These are phyloP conservation scores for Seiridium cupressi DNA, from an alignment of 2,329 filamentous ascomycete species.

Conservation along the genomic window DNA sequence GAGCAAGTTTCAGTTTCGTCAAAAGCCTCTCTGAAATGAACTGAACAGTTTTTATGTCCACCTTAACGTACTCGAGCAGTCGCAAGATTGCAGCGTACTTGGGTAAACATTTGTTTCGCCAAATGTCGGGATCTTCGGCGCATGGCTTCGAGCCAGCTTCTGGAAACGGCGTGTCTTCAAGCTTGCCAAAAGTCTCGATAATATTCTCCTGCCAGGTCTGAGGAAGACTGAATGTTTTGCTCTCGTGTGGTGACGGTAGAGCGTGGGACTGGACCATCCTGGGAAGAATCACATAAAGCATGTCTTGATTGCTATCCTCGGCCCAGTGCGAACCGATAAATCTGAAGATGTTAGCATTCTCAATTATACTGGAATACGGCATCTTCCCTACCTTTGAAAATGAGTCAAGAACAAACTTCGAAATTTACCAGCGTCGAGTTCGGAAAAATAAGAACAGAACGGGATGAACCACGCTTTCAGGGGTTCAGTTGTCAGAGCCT, in stretches of 20 bases:
- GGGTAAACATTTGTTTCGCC: conserved; percentile 62
- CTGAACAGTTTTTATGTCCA: conserved; percentile 65
- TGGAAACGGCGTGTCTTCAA: conserved; percentile 64
- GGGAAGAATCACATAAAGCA: conserved; percentile 67
- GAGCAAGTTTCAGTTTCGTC: conserved; percentile 62
- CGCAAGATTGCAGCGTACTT: conserved; percentile 67
- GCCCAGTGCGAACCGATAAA: conserved; percentile 77
- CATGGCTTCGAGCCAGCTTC: conserved; percentile 52
- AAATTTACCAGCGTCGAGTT: conserved; percentile 73
- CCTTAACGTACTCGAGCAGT: conserved; percentile 58
- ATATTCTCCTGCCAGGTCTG: conserved; percentile 74
- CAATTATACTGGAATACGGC: not conserved
- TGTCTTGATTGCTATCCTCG: conserved; percentile 61
- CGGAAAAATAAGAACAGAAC: conserved; percentile 80
- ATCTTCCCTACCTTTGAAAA: conserved; percentile 72
- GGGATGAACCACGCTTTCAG: conserved; percentile 74
- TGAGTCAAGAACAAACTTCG: conserved; percentile 73
- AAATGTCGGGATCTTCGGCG: conserved; percentile 59
- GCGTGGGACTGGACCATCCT: conserved; percentile 57
- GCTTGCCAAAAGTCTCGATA: conserved; percentile 63
- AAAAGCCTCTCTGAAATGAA: conserved; percentile 65
- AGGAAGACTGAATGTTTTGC: conserved; percentile 55
- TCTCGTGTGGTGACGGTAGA: conserved; percentile 51
- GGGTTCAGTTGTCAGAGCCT: conserved; percentile 61
- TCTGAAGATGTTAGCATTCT: conserved; percentile 41